Conservation (phyloP, 2,329 filamentous ascomycete species). For the Boeremia lycopersici region DNA sequence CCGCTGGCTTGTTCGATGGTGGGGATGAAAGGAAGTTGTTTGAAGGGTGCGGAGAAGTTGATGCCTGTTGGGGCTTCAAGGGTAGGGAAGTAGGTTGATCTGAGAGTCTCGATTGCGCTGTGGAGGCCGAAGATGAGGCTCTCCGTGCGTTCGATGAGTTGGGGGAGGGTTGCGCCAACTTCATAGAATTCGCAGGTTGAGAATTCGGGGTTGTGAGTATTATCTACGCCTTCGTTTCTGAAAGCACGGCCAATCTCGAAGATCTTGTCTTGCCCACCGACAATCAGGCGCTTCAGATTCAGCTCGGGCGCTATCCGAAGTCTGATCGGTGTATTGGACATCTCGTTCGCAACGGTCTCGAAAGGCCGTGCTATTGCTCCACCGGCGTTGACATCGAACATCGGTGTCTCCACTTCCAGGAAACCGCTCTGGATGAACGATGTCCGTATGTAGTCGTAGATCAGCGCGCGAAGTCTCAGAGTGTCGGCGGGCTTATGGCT, state of each 20-base stretch:
- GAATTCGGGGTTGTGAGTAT: slow-evolving; percentile 95
- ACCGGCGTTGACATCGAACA: slow-evolving; percentile 81
- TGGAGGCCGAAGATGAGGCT: slow-evolving; percentile 61
- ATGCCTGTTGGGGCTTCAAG: slow-evolving; percentile 52
- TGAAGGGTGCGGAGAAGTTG: slow-evolving; percentile 65
- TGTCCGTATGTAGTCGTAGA: slow-evolving; percentile 75
- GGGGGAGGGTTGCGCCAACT: slow-evolving; percentile 76
- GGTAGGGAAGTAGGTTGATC: slow-evolving; percentile 37
- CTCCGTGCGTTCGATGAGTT: slow-evolving; percentile 79
- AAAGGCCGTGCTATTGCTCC: slow-evolving; percentile 90
- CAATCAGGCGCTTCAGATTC: slow-evolving; percentile 89
- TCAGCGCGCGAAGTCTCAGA: slow-evolving; percentile 73
- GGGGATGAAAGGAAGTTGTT: slow-evolving; percentile 81
- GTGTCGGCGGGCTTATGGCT: slow-evolving; percentile 71
- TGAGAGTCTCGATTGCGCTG: slow-evolving; percentile 54
- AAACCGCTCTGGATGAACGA: slow-evolving; percentile 76
- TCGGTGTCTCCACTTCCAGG: slow-evolving; percentile 88
- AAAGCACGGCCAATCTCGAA: slow-evolving; percentile 95
- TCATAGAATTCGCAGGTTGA: slow-evolving; percentile 97
- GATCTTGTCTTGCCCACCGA: slow-evolving; percentile 85
- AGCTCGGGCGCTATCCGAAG: slow-evolving; percentile 92
- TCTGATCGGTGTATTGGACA: slow-evolving; percentile 72
- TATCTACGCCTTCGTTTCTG: slow-evolving; percentile 77
- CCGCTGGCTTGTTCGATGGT: slow-evolving; percentile 73
- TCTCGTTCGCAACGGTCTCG: slow-evolving; percentile 76